Base-by-base conservation (phyloP, 306 rosid species). In the Ormosia semicastrata region DNA sequence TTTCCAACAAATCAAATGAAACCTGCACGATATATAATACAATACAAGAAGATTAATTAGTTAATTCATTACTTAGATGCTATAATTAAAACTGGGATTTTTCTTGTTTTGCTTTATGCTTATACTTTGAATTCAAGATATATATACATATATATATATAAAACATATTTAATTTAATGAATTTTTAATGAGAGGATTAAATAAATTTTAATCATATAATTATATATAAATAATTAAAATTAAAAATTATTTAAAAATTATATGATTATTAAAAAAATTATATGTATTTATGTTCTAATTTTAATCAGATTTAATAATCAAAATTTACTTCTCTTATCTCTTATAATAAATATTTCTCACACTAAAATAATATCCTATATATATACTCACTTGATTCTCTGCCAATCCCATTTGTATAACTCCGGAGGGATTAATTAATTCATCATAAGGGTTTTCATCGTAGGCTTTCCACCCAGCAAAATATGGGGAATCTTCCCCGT, bases 381-480 rank as follows among this genome's bases (percentile, higher is more conserved):
- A 49, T 12, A 14, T 10, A 76, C 90, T 86, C 67, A 92, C 98
- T 90, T 95, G 99, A 89, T 95, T 95, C 71, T 95, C 99, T 1
- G 98, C 99, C 10, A 95, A 72, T n/a, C 99, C 98, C 99, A 95
- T 93, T 86, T 93, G 99, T 34, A 95, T 91, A 24, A 95, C 98
- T 0, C 99, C 99, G 0, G 89, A 81, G 17, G 97, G 85, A 73
- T 93, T 95, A 1, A 84, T 86, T 1, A 77, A 36, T 53, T 91
- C 89, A 59, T 95, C 47, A 30, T 95, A 95, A 71, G 99, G 98
- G 80, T 93, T 33, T 83, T 88, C 94, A 54, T 93, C 97, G 59
- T 95, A 95, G 8, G 94, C 98, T 89, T 91, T 95, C 99, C 99
- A 95, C 9, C 99, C 99, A 11, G 97, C 98, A 75, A 95, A 95